A percentile compares a stretch with the other conserved stretches of the same genome.
Evolutionary conservation across 306 rosid species (phyloP).

Genomic region (Trifolium repens): DNA sequence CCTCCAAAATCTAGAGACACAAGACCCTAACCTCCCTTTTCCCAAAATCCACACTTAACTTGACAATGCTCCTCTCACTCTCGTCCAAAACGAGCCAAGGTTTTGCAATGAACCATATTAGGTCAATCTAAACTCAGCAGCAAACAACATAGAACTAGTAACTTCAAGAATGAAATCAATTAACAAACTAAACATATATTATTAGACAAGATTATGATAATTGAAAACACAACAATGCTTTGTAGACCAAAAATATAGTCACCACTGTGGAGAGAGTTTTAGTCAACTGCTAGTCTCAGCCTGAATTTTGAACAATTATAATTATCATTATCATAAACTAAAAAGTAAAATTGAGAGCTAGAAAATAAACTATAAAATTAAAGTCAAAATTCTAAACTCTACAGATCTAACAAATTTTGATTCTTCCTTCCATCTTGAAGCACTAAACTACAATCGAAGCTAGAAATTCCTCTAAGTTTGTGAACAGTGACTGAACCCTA

Average conservation of each 20-base stretch:
- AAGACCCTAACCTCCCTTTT: not conserved
- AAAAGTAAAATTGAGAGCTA: not conserved
- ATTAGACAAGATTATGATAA: not conserved
- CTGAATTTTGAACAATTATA: not conserved
- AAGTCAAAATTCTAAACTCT: not conserved
- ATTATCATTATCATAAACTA: not conserved
- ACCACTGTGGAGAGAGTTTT: not conserved
- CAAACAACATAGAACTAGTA: not conserved
- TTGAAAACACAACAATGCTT: conserved; percentile 1
- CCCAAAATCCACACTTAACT: not conserved
- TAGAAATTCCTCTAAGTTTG: conserved; percentile 3
- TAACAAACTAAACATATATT: conserved; percentile 7
- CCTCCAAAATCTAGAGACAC: not conserved
- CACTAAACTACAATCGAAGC: no score
- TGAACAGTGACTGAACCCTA: conserved; percentile 46
- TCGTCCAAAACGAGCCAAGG: not conserved
- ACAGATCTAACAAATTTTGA: not conserved
- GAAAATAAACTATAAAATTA: not conserved
- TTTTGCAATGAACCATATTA: not conserved
- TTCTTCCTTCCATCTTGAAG: no score
- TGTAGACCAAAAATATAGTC: not conserved
- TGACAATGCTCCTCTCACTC: not conserved
- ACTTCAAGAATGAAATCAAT: not conserved
- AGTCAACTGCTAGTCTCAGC: not conserved
- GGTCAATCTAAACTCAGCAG: not conserved